Conservation (phyloP, 108 stramenopile species). For the Nitzschia sp. region DNA sequence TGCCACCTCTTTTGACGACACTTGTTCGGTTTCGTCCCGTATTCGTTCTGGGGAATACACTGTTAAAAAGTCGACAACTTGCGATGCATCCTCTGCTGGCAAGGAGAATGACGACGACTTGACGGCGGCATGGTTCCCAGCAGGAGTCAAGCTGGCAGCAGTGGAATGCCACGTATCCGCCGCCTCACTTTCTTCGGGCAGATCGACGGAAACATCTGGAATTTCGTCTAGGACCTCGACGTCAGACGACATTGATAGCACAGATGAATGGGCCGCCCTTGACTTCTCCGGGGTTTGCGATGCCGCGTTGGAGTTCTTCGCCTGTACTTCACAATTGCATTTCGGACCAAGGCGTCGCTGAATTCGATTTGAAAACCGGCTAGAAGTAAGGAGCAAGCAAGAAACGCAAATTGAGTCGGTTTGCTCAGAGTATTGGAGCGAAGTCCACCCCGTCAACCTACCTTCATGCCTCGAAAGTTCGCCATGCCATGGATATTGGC, state of each 20-base stretch:
- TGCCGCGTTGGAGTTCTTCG: too few species aligned
- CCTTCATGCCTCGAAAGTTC: conserved; percentile 91
- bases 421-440: too few species aligned
- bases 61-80: conserved; percentile 4
- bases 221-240: too few species aligned
- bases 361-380: conserved; percentile 93
- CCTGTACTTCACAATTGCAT: conserved; percentile 91
- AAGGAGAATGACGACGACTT: neutral
- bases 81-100: conserved; percentile 4
- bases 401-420: neutral
- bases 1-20: neutral
- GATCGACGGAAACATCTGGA: too few species aligned
- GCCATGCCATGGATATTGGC: conserved; percentile 89
- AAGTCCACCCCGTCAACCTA: neutral
- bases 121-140: neutral
- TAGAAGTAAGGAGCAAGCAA: neutral
- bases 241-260: too few species aligned
- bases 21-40: neutral
- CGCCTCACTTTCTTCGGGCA: too few species aligned
- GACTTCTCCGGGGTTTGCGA: too few species aligned
- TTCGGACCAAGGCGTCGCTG: conserved; percentile 91
- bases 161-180: too few species aligned
- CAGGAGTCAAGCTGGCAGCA: too few species aligned
- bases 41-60: neutral
- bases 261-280: too few species aligned